phyloP scores from a whole-genome alignment of 2,329 filamentous ascomycete genomes.

The Alternaria infectoria region DNA sequence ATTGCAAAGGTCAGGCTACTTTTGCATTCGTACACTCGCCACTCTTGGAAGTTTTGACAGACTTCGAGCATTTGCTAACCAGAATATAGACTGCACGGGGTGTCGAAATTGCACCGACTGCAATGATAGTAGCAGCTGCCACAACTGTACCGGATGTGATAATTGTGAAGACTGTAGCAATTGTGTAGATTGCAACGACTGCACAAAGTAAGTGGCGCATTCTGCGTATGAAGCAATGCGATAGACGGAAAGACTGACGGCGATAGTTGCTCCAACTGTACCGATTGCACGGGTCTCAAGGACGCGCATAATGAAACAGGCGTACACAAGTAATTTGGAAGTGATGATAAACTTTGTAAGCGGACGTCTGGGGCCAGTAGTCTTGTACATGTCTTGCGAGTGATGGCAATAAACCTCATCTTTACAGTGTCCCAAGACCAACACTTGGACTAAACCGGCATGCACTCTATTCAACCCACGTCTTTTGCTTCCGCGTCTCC shows the following conservation, averaged over 20 bases:
- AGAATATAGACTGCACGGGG: not conserved
- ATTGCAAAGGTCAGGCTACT: slow-evolving; percentile 6
- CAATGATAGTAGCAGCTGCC: not conserved
- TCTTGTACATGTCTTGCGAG: not conserved
- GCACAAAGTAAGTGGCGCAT: not conserved
- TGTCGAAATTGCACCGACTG: slow-evolving; percentile 6
- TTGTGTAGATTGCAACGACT: slow-evolving; percentile 3
- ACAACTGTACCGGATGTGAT: slow-evolving; percentile 6
- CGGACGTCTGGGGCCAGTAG: not conserved
- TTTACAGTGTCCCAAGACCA: not conserved
- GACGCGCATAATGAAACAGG: slow-evolving; percentile 7
- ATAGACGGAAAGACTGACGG: not conserved
- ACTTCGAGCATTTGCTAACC: not conserved
- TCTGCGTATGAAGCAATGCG: not conserved
- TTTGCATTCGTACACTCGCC: not conserved
- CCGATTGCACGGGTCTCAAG: slow-evolving; percentile 10
- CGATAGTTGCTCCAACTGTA: slow-evolving; percentile 11
- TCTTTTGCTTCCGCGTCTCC: not conserved
- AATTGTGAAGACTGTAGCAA: not conserved
- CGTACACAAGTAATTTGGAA: slow-evolving; percentile 3
- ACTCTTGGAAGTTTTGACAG: not conserved
- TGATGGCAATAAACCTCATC: not conserved
- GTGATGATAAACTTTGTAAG: not conserved
- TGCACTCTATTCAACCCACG: too few relatives aligned
- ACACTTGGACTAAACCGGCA: not conserved